A percentile compares a stretch with the other conserved stretches of the same genome.
Evolutionary conservation across 106 monocot genomes (phyloP).

Genomic region (Narthecium ossifragum): DNA sequence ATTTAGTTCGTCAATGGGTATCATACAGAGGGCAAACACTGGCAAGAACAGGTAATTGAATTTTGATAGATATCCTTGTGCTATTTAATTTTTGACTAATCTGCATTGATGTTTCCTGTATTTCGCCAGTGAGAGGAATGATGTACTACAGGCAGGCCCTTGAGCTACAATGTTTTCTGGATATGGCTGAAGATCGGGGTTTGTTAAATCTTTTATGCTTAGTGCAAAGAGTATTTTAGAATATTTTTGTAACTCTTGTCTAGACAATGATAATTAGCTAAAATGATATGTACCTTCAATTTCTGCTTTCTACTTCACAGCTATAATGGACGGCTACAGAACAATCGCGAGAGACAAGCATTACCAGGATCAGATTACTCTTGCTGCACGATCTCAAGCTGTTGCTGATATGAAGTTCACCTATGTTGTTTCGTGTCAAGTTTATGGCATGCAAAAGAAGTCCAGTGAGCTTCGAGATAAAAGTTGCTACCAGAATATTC

Average conservation of each 20-base stretch:
- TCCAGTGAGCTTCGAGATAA: constrained; percentile 39
- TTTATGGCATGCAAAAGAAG: constrained; percentile 87
- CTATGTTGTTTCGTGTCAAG: constrained; percentile 91
- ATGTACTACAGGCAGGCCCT: constrained; percentile 89
- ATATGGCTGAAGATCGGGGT: constrained; percentile 66
- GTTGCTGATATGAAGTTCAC: constrained; percentile 93
- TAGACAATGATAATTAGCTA: too few relatives aligned
- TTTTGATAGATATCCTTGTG: background rate
- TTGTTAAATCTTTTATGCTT: constrained; percentile 23
- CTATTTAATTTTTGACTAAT: background rate
- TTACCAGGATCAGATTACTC: constrained; percentile 24
- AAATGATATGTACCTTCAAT: too few relatives aligned
- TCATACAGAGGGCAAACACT: constrained; percentile 92
- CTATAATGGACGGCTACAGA: constrained; percentile 30
- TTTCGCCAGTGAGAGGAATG: constrained; percentile 87
- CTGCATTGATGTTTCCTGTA: background rate
- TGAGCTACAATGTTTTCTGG: constrained; percentile 64
- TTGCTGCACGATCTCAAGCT: constrained; percentile 29
- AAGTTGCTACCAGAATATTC: constrained; percentile 81
- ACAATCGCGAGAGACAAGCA: constrained; percentile 24
- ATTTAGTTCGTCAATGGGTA: constrained; percentile 58
- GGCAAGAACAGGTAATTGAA: constrained; percentile 62
- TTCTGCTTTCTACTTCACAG: constrained; percentile 22
- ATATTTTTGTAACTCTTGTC: too few relatives aligned
- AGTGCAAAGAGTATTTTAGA: too few relatives aligned